Base-by-base conservation (phyloP, 2,329 filamentous ascomycete genomes). In the Sporothrix phasma region DNA sequence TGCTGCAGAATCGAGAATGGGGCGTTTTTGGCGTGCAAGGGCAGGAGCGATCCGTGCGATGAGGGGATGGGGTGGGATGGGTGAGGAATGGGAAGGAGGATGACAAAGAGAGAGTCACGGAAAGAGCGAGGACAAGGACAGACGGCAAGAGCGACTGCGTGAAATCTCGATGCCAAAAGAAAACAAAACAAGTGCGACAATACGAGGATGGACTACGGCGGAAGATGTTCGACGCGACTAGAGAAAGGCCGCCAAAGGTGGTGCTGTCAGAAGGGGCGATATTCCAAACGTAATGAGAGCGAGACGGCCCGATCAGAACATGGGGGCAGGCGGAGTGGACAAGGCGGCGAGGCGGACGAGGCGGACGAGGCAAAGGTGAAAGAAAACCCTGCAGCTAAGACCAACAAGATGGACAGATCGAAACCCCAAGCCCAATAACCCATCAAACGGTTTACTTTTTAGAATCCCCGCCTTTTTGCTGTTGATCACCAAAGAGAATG, bases 241-340 rank as follows among this genome's bases (percentile, higher is more conserved):
- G 22, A 24, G 7, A 54, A n/a, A n/a, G n/a, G n/a, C n/a, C n/a
- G n/a, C n/a, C n/a, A n/a, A n/a, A n/a, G n/a, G n/a, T n/a, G n/a
- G 17, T 22, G 51, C 51, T 10, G 24, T 58, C 19, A 41, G 39
- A 41, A 58, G 54, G 29, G 54, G 54, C 54, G 24, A 58, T 29
- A 58, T 43, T 22, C 5, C 19, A 58, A 58, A 58, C 54, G 54
- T 58, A 58, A 58, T 58, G 41, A 31, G 39, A 61, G 58, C 45
- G 26, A 49, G 58, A 61, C 45, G 43, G 58, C 47, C 58, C 41
- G 39, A 47, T 26, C 17, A 24, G n/a, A n/a, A n/a, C n/a, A n/a
- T n/a, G n/a, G n/a, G n/a, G n/a, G n/a, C n/a, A n/a, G n/a, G n/a
- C n/a, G n/a, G 34, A 13, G 34, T 37, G 37, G 34, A 43, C 11